Evolutionary conservation across 371 early-diverging fungal genomes (phyloP).

Genomic region (Mucor velutinosus): DNA sequence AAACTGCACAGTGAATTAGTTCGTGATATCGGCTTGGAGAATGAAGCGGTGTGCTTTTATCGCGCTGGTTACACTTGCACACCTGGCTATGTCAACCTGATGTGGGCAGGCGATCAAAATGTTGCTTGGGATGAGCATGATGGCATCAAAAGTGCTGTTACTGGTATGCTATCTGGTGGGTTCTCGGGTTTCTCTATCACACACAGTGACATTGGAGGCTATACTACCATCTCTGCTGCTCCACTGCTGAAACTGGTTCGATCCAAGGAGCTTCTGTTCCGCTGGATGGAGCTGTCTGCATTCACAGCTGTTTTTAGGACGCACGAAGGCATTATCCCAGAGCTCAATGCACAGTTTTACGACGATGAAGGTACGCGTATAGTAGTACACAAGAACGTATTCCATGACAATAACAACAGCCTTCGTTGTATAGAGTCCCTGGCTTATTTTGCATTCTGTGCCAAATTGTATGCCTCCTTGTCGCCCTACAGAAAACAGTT

Average conservation of each 20-base stretch:
- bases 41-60: constrained; percentile 32
- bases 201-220: constrained; percentile 55
- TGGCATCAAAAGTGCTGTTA: constrained; percentile 47
- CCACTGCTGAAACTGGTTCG: constrained; percentile 31
- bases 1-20: constrained; percentile 29
- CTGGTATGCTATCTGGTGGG: constrained; percentile 49
- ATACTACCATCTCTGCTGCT: constrained; percentile 32
- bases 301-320: constrained; percentile 48
- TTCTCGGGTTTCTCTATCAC: constrained; percentile 48
- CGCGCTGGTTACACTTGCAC: constrained; percentile 36
- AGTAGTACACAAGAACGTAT: not conserved
- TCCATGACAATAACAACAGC: too few relatives aligned
- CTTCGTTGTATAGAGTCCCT: constrained; percentile 22
- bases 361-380: constrained; percentile 49
- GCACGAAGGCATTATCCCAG: constrained; percentile 50
- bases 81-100: constrained; percentile 31
- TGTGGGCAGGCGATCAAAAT: constrained; percentile 48
- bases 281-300: constrained; percentile 58
- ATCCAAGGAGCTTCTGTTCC: constrained; percentile 37
- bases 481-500: constrained; percentile 37
- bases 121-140: constrained; percentile 43
- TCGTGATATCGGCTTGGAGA: constrained; percentile 22
- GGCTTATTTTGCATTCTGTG: constrained; percentile 30
- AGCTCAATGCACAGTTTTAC: constrained; percentile 48
- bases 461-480: constrained; percentile 31